Base-by-base conservation (phyloP, 345 rosid species). In the Lepidium didymum region DNA sequence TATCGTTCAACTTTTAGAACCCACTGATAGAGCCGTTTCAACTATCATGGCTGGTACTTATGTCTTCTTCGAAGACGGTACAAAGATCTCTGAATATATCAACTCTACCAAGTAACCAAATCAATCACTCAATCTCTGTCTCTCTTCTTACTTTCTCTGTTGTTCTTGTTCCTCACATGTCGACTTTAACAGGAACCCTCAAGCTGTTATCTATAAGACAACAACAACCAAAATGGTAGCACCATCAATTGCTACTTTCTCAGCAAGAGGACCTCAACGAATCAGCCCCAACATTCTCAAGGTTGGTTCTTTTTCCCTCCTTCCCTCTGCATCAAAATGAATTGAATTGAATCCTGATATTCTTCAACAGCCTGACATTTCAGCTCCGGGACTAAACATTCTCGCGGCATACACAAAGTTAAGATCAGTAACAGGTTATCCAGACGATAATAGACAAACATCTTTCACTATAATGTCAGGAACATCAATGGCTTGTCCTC, bases 401-500 rank as follows among this genome's bases (percentile, higher is more conserved):
- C 73, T 93, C 8, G 97, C 92, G 3, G 95, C 84, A n/a, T 82
- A 76, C 84, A 69, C 97, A 1, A 67, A 75, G 44, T 68, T 87
- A 53, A 56, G 66, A 18, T 59, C 94, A 0, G 7, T 84, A 37
- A 83, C 89, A 0, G 89, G 72, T 14, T 61, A 68, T 15, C 6
- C 81, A 4, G 12, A 6, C 5, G 98, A 90, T 77, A 53, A 34
- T 6, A 79, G 92, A 14, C 51, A 62, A 19, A 35, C 79, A 2
- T 37, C 60, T 1, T 93, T 78, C 78, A 78, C 80, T 76, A 78
- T 93, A 37, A 15, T 87, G 49, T 93, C 98, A 1, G 96, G 97
- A 64, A 93, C 97, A 49, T 90, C 98, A 23, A 88, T 90, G 94
- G 79, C 98, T 62, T 88, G 88, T 75, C 98, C 98, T 47, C 97